A percentile compares a stretch with the other conserved stretches of the same genome.
Evolutionary conservation across 108 stramenopile species (phyloP).

Genomic region (Stephanodiscus minutulus): DNA sequence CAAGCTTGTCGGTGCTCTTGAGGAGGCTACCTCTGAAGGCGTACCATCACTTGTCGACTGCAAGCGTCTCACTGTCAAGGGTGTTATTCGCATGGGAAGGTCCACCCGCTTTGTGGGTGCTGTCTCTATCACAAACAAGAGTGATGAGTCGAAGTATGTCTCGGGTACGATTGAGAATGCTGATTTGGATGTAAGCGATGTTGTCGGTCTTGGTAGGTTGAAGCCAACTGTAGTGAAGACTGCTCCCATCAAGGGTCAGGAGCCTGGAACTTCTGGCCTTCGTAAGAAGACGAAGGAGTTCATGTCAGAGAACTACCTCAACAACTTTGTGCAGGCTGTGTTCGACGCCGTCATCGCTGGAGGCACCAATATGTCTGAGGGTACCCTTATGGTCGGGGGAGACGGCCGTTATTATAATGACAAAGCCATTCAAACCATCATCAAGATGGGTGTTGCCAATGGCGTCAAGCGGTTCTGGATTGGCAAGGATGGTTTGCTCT

Average conservation of each 20-base stretch:
- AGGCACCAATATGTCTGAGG: slow-evolving; percentile 88
- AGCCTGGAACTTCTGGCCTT: slow-evolving; percentile 99
- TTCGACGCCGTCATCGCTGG: slow-evolving; percentile 90
- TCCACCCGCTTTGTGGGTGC: slow-evolving; percentile 89
- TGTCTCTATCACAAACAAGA: slow-evolving; percentile 86
- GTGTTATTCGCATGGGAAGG: slow-evolving; percentile 83
- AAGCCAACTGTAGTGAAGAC: slow-evolving; percentile 78
- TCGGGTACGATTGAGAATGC: slow-evolving; percentile 83
- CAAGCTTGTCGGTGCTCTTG: slow-evolving; percentile 94
- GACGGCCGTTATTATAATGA: slow-evolving; percentile 99
- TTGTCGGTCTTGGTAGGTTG: slow-evolving; percentile 85
- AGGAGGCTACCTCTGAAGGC: slow-evolving; percentile 84
- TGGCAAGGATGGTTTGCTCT: slow-evolving; percentile 95
- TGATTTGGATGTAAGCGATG: slow-evolving; percentile 86
- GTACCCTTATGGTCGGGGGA: slow-evolving; percentile 95
- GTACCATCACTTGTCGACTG: slow-evolving; percentile 93
- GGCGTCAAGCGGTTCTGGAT: slow-evolving; percentile 97
- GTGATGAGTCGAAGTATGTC: slow-evolving; percentile 90
- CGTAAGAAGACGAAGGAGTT: slow-evolving; percentile 99
- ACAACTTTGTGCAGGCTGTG: slow-evolving; percentile 98
- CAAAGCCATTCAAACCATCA: slow-evolving; percentile 95
- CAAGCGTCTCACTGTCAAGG: slow-evolving; percentile 88
- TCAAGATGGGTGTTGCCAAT: slow-evolving; percentile 96
- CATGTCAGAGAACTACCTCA: slow-evolving; percentile 92
- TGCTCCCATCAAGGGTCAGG: slow-evolving; percentile 95